Conservation (phyloP, 306 rosid species). For the Vigna reflexopilosa region DNA sequence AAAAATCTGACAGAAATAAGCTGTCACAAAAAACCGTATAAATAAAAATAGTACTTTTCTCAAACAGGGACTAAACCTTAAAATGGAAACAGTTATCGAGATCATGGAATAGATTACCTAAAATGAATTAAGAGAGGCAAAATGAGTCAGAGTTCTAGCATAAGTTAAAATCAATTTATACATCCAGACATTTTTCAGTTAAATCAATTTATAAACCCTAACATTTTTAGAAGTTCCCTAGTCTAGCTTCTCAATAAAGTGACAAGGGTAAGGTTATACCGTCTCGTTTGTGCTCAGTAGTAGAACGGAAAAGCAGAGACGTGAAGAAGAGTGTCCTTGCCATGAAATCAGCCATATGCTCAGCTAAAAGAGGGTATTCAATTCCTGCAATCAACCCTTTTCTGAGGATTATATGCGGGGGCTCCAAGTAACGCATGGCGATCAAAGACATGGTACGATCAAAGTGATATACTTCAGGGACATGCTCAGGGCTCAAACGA, state of each 20-base stretch:
- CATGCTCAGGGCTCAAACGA: constrained; percentile 67
- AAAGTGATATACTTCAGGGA: constrained; percentile 85
- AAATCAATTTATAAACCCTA: background rate
- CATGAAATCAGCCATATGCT: constrained; percentile 81
- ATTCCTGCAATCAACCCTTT: constrained; percentile 88
- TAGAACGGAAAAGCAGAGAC: constrained; percentile 73
- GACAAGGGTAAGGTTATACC: constrained; percentile 52
- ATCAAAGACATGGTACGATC: constrained; percentile 86
- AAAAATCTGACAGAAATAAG: background rate
- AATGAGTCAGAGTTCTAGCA: background rate
- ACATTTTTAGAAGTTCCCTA: background rate
- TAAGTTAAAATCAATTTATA: background rate
- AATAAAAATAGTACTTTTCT: background rate
- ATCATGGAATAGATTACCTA: background rate
- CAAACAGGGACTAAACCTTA: background rate
- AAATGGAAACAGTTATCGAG: background rate
- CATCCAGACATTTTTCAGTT: background rate
- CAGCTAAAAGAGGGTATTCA: constrained; percentile 77
- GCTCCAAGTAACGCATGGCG: constrained; percentile 91
- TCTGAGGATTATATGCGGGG: constrained; percentile 87
- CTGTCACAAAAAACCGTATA: background rate
- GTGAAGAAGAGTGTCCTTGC: constrained; percentile 82
- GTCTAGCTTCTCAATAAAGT: background rate
- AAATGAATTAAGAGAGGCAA: background rate
- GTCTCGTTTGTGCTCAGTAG: constrained; percentile 74